Conservation (phyloP, 2,329 filamentous ascomycete species). For the Cercospora berteroae region DNA sequence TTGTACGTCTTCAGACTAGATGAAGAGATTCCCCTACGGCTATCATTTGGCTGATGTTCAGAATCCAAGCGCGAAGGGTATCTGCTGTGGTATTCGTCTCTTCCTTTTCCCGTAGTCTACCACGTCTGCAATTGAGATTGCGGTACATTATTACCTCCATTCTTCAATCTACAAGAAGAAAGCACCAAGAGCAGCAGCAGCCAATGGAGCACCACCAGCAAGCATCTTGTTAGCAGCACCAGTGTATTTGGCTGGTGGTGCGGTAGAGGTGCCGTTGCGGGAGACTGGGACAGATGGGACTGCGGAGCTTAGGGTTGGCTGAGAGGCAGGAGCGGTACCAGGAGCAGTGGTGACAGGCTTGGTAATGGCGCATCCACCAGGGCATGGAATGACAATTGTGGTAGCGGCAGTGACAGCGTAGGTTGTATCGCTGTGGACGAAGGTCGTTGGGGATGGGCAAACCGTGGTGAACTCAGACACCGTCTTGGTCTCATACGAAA, state of each 20-base stretch:
- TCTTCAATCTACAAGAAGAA: slow-evolving; percentile 4
- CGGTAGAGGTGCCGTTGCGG: background rate
- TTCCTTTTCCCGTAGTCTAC: background rate
- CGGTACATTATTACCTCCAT: background rate
- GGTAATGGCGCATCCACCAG: slow-evolving; percentile 20
- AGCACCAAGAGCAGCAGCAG: slow-evolving; percentile 2
- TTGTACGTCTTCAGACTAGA: background rate
- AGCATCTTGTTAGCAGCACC: background rate
- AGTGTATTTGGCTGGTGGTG: background rate
- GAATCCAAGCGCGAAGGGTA: background rate
- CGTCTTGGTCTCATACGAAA: slow-evolving; percentile 54
- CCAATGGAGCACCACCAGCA: background rate
- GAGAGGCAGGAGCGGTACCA: background rate
- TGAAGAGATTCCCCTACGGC: too few relatives aligned
- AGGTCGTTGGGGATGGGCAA: slow-evolving; percentile 65
- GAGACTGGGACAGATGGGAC: background rate
- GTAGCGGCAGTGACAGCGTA: slow-evolving; percentile 60
- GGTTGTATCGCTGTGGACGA: slow-evolving; percentile 64
- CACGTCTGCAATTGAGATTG: background rate
- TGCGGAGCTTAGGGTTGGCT: background rate
- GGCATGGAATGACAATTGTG: slow-evolving; percentile 27
- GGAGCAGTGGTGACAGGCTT: slow-evolving; percentile 6
- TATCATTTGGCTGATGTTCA: background rate
- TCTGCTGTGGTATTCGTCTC: background rate
- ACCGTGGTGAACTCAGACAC: slow-evolving; percentile 66